These are phyloP conservation scores for Pulveroboletus sp. DNA, from an alignment of 768 basidiomycete species.

Conservation along the genomic window DNA sequence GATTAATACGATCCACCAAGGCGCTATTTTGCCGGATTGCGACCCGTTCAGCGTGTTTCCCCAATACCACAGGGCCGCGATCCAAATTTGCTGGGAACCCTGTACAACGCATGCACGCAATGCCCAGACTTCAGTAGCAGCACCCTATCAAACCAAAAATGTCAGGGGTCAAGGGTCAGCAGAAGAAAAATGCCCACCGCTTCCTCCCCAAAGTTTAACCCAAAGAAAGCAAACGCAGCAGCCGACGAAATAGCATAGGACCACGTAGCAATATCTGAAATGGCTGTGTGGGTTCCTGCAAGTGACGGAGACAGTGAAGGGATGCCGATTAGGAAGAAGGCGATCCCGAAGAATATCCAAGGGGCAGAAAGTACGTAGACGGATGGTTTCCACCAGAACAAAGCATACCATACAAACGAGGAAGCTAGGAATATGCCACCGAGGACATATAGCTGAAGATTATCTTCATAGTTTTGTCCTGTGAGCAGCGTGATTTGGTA, in stretches of 20 bases:
- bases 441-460: conserved; percentile 85
- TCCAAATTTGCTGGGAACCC: conserved; percentile 94
- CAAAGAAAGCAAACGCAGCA: conserved; percentile 90
- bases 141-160: conserved; percentile 48
- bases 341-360: conserved; percentile 88
- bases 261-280: conserved; percentile 83
- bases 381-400: conserved; percentile 86
- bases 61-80: conserved; percentile 96
- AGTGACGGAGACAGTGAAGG: conserved; percentile 68
- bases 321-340: conserved; percentile 87
- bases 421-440: conserved; percentile 83
- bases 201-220: conserved; percentile 96
- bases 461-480: conserved; percentile 78
- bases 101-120: conserved; percentile 89
- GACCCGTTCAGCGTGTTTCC: conserved; percentile 70
- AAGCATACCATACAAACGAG: conserved; percentile 82
- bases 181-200: conserved; percentile 51
- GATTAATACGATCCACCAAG: conserved; percentile 82
- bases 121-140: conserved; percentile 93
- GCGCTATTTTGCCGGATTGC: conserved; percentile 49
- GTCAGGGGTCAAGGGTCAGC: conserved; percentile 1
- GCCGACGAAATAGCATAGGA: conserved; percentile 89
- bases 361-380: conserved; percentile 81
- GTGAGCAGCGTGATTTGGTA: conserved; percentile 92
- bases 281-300: conserved; percentile 53